Base-by-base conservation (phyloP, 2,329 filamentous ascomycete genomes). In the Zelopaecilomyces penicillatus region DNA sequence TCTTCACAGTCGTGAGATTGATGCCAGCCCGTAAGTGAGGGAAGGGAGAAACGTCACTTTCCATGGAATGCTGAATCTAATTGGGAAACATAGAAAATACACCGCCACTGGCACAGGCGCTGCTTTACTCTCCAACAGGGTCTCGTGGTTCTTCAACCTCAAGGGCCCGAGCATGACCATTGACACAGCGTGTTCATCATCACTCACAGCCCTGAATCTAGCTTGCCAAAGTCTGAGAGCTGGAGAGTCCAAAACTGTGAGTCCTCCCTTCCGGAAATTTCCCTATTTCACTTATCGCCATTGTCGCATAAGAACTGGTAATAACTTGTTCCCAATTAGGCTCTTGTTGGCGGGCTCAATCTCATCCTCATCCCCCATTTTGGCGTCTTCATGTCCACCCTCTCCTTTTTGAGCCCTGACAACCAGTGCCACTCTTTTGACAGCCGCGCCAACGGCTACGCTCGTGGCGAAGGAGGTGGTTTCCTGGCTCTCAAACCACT, bases 401-500 rank as follows among this genome's bases (percentile, higher is more conserved):
- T 35, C 26, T 9, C 26, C 36, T 33, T 43, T 43, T 65, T 78
- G 31, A 73, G 70, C 1, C 68, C 73, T 37, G 67, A 66, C 1
- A 72, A 72, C 2, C 62, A 67, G 30, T 76, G 67, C 30, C 67
- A 65, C 39, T 73, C 71, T 47, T 41, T 47, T 37, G 35, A 58
- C 54, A 35, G 52, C 43, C n/a, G 47, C 46, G 6, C 50, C 54
- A 39, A 4, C 37, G 80, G 80, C 0, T 83, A 79, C 51, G 76
- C 70, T 0, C 69, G 78, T 8, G 79, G 76, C 10, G 78, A 82
- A 52, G 78, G 76, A 3, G 68, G 71, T 31, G 74, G 65, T 6
- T 63, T 72, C 38, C 49, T 82, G 4, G 55, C 80, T 8, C 54
- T 82, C 9, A 82, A 82, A 60, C 69, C 66, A 1, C 64, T 81